Evolutionary conservation across 371 early-diverging fungal genomes (phyloP).

Genomic region (Syncephalis plumigaleata): DNA sequence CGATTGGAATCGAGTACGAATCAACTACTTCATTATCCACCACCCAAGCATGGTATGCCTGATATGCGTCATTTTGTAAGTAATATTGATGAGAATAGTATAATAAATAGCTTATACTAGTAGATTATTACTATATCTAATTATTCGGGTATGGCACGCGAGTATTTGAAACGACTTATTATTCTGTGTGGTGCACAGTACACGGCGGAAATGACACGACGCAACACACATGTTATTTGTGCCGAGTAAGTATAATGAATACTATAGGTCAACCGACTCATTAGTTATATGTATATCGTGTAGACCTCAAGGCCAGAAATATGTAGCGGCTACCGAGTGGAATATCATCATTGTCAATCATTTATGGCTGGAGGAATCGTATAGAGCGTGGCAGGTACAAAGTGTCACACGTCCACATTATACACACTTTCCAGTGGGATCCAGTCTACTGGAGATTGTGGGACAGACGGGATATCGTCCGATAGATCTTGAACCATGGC

Average conservation of each 20-base stretch:
- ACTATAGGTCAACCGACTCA: not conserved
- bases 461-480: constrained; percentile 5
- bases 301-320: constrained; percentile 35
- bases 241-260: constrained; percentile 21
- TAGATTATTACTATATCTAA: constrained; percentile 43
- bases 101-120: not conserved
- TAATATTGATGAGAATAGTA: not conserved
- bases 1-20: constrained; percentile 18
- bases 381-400: constrained; percentile 28
- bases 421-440: constrained; percentile 20
- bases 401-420: constrained; percentile 32
- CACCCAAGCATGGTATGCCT: constrained; percentile 21
- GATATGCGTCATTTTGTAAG: constrained; percentile 27
- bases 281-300: not conserved
- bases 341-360: constrained; percentile 63
- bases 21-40: constrained; percentile 34
- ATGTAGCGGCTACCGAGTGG: constrained; percentile 30
- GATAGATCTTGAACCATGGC: too few relatives aligned
- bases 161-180: constrained; percentile 44
- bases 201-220: constrained; percentile 28
- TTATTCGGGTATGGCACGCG: constrained; percentile 44
- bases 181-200: constrained; percentile 39
- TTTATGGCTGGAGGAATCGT: constrained; percentile 73
- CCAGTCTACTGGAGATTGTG: constrained; percentile 10
- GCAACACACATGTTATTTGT: constrained; percentile 54